A percentile compares a stretch with the other conserved stretches of the same genome.
Evolutionary conservation across 345 rosid genomes (phyloP).

Genomic region (Nasturtium officinale): DNA sequence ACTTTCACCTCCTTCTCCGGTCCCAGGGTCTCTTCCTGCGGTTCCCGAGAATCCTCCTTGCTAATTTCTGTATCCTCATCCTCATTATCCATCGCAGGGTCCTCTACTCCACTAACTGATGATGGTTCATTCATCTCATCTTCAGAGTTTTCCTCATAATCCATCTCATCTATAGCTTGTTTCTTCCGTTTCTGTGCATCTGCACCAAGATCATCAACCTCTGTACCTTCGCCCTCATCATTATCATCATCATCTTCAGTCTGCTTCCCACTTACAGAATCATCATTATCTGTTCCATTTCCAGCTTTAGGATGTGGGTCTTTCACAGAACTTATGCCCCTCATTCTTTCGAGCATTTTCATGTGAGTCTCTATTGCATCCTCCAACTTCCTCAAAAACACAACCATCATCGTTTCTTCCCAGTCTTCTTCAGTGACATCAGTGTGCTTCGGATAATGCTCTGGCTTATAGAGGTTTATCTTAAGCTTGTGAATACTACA

Average conservation of each 20-base stretch:
- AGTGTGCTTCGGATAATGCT: constrained; percentile 56
- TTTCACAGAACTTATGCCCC: constrained; percentile 58
- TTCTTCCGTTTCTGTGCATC: constrained; percentile 69
- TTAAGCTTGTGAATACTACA: constrained; percentile 80
- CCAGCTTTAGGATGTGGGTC: constrained; percentile 49
- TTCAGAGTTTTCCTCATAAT: constrained; percentile 68
- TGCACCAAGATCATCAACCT: constrained; percentile 78
- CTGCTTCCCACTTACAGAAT: constrained; percentile 45
- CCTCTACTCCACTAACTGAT: constrained; percentile 39
- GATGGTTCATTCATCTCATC: constrained; percentile 51
- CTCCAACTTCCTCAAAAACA: constrained; percentile 79
- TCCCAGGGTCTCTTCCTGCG: constrained; percentile 29
- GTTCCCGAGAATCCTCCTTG: constrained; percentile 42
- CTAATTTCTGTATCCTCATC: constrained; percentile 44
- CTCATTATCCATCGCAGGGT: constrained; percentile 43
- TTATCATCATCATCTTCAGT: constrained; percentile 48
- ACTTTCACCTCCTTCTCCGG: constrained; percentile 27
- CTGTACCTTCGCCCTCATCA: constrained; percentile 55
- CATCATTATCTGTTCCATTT: constrained; percentile 54
- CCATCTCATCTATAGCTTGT: constrained; percentile 70
- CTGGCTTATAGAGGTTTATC: constrained; percentile 68
- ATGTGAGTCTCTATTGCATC: constrained; percentile 83
- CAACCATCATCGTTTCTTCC: constrained; percentile 56
- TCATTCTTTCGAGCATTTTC: constrained; percentile 63
- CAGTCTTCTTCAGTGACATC: constrained; percentile 61